Percentiles rank a stretch among this genome's conserved stretches.
phyloP scores from a whole-genome alignment of 2,329 filamentous ascomycete genomes.

The Hypoxylon sp. region DNA sequence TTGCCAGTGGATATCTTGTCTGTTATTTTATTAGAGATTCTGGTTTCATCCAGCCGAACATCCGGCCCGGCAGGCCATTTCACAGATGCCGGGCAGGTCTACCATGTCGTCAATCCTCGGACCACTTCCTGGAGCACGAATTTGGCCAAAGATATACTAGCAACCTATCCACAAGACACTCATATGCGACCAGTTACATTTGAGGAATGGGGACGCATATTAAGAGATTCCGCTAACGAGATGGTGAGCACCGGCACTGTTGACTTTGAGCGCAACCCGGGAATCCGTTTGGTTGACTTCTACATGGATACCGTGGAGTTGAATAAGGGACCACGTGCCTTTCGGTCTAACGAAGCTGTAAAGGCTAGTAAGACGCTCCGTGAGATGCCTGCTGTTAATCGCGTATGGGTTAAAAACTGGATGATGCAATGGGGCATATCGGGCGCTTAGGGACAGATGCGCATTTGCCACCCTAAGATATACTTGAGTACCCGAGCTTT shows the following conservation, averaged over 20 bases:
- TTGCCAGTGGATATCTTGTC: slow-evolving; percentile 18
- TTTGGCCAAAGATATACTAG: neutral
- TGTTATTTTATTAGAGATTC: slow-evolving; percentile 11
- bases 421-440: slow-evolving; percentile 25
- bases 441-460: too few relatives aligned
- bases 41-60: slow-evolving; percentile 1
- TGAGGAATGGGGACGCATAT: slow-evolving; percentile 7
- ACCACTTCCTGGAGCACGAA: slow-evolving; percentile 5
- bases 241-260: neutral
- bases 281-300: slow-evolving; percentile 20
- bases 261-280: slow-evolving; percentile 21
- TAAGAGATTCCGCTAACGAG: slow-evolving; percentile 1
- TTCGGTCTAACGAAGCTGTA: slow-evolving; percentile 4
- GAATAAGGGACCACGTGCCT: neutral
- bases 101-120: slow-evolving; percentile 17
- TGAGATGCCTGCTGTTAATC: neutral
- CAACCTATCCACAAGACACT: slow-evolving; percentile 7
- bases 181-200: neutral
- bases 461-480: too few relatives aligned
- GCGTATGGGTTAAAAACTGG: slow-evolving; percentile 13
- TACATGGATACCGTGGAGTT: neutral
- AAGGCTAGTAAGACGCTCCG: slow-evolving; percentile 17
- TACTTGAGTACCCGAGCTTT: too few relatives aligned
- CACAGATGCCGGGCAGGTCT: slow-evolving; percentile 5
- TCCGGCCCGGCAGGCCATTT: neutral